phyloP scores from a whole-genome alignment of 305 asterid genomes.

The Andrographis paniculata region DNA sequence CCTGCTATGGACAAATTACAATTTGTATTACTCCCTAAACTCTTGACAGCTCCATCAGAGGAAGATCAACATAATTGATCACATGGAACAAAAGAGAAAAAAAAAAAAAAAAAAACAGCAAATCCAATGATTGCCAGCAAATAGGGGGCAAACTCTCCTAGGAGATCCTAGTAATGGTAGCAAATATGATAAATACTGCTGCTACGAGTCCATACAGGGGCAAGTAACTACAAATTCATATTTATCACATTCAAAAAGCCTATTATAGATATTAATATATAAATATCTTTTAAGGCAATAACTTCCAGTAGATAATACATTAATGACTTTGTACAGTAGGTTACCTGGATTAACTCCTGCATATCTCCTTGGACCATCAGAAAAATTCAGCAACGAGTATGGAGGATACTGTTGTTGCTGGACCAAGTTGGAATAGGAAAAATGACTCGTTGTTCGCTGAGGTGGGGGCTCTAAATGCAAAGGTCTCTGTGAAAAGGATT shows the following conservation, averaged over 20 bases:
- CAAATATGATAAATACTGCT: constrained; percentile 11
- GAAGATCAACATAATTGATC: constrained; percentile 12
- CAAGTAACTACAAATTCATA: background rate
- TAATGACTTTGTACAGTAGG: background rate
- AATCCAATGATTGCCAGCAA: background rate
- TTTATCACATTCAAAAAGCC: constrained; percentile 1
- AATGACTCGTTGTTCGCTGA: constrained; percentile 50
- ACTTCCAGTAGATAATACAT: background rate
- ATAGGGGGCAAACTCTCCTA: background rate
- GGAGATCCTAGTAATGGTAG: constrained; percentile 9
- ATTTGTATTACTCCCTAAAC: constrained; percentile 8
- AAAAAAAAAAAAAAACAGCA: background rate
- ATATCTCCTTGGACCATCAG: constrained; percentile 58
- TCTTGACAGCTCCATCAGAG: constrained; percentile 2
- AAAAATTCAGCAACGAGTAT: constrained; percentile 41
- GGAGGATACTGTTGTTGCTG: constrained; percentile 52
- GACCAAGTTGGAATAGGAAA: constrained; percentile 56
- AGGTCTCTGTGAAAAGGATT: constrained; percentile 61
- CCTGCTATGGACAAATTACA: constrained; percentile 36
- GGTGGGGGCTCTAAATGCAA: constrained; percentile 55
- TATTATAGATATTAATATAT: background rate
- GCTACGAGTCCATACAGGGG: constrained; percentile 7
- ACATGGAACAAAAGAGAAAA: too few relatives aligned
- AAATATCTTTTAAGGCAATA: background rate
- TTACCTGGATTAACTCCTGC: constrained; percentile 10